These are phyloP conservation scores for Trichoderma virens DNA, from an alignment of 495 filamentous ascomycete genomes.

Conservation along the genomic window DNA sequence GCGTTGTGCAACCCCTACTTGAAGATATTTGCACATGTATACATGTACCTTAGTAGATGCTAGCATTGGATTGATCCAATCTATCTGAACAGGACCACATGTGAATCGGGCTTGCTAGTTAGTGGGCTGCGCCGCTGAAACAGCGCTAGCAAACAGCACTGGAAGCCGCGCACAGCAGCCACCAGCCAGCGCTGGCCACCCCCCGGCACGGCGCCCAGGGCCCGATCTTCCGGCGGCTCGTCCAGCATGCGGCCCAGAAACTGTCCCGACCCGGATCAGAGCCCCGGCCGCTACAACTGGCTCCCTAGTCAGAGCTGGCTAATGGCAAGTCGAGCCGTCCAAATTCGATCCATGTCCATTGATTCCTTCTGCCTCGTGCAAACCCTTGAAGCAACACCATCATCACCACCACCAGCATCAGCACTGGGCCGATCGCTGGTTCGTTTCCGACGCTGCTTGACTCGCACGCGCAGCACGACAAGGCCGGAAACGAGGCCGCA, in stretches of 20 bases:
- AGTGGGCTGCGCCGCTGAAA: too few relatives aligned
- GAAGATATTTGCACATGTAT: too few relatives aligned
- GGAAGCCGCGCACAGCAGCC: not conserved
- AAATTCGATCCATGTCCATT: too few relatives aligned
- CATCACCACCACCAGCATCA: not conserved
- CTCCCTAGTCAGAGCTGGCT: not conserved
- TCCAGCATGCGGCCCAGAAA: not conserved
- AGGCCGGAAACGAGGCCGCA: not conserved
- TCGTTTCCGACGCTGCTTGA: too few relatives aligned
- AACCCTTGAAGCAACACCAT: not conserved
- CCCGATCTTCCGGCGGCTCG: not conserved
- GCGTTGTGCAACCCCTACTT: too few relatives aligned
- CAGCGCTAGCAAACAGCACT: not conserved
- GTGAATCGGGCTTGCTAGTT: too few relatives aligned
- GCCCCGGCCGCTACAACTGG: not conserved
- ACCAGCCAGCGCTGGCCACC: not conserved
- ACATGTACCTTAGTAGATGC: too few relatives aligned
- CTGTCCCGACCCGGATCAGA: not conserved
- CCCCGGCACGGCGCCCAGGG: not conserved
- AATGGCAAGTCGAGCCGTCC: too few relatives aligned
- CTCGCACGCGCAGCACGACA: not conserved
- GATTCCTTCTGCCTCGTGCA: not conserved
- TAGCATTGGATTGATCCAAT: too few relatives aligned
- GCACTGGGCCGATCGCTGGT: not conserved
- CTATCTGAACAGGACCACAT: too few relatives aligned